phyloP scores from a whole-genome alignment of 192 early-diverging fungal genomes.

The Coemansia sp. region DNA sequence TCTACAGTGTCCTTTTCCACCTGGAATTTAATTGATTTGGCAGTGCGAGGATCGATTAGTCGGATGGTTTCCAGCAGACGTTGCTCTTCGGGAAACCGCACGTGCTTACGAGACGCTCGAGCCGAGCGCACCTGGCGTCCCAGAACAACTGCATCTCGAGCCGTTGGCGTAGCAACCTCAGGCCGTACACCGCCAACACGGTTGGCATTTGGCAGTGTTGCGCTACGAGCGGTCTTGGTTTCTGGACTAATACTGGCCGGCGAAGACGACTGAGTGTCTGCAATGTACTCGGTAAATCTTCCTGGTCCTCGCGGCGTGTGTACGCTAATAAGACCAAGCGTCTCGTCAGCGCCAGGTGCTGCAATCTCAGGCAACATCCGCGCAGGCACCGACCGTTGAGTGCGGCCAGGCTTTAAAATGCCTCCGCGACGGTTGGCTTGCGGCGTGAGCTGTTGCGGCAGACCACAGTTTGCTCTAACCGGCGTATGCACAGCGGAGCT shows the following conservation, averaged over 20 bases:
- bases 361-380: not conserved
- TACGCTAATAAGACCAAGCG: not conserved
- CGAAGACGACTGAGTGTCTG: not conserved
- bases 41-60: constrained; percentile 34
- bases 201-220: constrained; percentile 4
- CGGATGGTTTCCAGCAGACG: constrained; percentile 50
- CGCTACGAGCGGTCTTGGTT: constrained; percentile 2
- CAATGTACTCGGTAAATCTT: constrained; percentile 10
- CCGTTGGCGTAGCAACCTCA: not conserved
- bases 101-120: constrained; percentile 23
- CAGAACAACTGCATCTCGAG: not conserved
- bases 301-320: constrained; percentile 17
- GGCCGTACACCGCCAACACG: not conserved
- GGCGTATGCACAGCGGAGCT: not conserved
- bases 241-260: not conserved
- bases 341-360: not conserved
- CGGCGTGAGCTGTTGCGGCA: constrained; percentile 36
- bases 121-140: constrained; percentile 12
- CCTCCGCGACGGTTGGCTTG: constrained; percentile 35
- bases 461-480: not conserved
- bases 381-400: constrained; percentile 15
- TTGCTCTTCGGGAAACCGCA: constrained; percentile 50
- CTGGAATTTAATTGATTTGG: constrained; percentile 30
- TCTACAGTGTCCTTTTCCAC: constrained; percentile 1
- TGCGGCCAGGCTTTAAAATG: constrained; percentile 39